Percentiles rank a stretch among this genome's conserved stretches.
Evolutionary conservation across 495 filamentous ascomycete species (phyloP).

Genomic region (Tuber magnatum): DNA sequence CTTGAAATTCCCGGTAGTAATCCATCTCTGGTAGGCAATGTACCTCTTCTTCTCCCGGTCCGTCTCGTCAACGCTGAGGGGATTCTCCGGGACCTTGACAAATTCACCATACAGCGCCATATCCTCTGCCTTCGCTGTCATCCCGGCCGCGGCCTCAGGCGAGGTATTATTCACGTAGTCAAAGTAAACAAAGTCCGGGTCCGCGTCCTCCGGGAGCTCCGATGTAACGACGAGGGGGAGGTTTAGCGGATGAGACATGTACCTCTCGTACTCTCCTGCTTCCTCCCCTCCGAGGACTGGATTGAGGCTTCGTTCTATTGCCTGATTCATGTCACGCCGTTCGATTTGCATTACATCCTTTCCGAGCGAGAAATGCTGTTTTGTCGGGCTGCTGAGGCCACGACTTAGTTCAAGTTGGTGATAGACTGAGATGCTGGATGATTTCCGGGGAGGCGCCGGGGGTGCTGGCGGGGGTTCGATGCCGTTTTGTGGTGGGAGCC

Average conservation of each 20-base stretch:
- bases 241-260: constrained; percentile 82
- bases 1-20: constrained; percentile 46
- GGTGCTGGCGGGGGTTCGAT: constrained; percentile 8
- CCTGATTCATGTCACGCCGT: constrained; percentile 46
- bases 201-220: constrained; percentile 49
- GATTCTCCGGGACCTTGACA: constrained; percentile 67
- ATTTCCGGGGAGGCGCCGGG: constrained; percentile 19
- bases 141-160: constrained; percentile 40
- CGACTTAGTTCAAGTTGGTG: constrained; percentile 16
- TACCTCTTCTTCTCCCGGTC: constrained; percentile 86
- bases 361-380: constrained; percentile 28
- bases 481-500: constrained; percentile 4
- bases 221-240: constrained; percentile 78
- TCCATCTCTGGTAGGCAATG: constrained; percentile 90
- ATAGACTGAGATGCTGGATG: constrained; percentile 9
- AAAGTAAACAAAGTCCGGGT: constrained; percentile 27
- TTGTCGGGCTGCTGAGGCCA: constrained; percentile 25
- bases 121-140: constrained; percentile 56
- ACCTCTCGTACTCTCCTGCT: constrained; percentile 78
- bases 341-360: constrained; percentile 38
- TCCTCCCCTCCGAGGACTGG: constrained; percentile 48
- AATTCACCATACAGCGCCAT: constrained; percentile 67
- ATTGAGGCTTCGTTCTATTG: constrained; percentile 36
- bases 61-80: constrained; percentile 76
- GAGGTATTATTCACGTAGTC: constrained; percentile 35